Evolutionary conservation across 371 early-diverging fungal species (phyloP).

Genomic region (Rhizopus sp.): DNA sequence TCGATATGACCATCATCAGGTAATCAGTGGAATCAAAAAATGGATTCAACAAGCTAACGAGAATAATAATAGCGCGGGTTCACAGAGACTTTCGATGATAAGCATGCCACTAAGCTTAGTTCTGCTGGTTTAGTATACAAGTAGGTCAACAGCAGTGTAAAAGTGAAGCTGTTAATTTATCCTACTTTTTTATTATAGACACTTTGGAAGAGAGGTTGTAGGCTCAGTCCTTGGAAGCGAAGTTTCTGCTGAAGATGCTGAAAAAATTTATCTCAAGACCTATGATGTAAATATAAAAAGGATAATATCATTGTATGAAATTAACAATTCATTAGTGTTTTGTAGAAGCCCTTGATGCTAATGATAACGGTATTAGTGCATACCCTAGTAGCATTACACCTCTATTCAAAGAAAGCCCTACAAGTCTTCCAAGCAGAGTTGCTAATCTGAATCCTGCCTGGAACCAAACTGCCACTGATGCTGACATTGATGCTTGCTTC

Average conservation of each 20-base stretch:
- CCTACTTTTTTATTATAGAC: slow-evolving; percentile 40
- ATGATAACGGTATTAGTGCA: slow-evolving; percentile 90
- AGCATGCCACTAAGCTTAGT: slow-evolving; percentile 86
- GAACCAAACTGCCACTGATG: slow-evolving; percentile 79
- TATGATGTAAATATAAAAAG: slow-evolving; percentile 61
- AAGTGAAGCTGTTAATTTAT: slow-evolving; percentile 25
- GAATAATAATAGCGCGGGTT: slow-evolving; percentile 71
- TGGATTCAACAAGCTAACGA: background rate
- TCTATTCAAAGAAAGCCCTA: slow-evolving; percentile 78
- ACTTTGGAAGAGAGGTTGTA: slow-evolving; percentile 87
- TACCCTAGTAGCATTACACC: slow-evolving; percentile 81
- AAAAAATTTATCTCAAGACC: slow-evolving; percentile 74
- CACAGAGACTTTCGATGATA: slow-evolving; percentile 80
- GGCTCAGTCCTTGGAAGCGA: slow-evolving; percentile 57
- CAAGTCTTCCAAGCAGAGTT: slow-evolving; percentile 80
- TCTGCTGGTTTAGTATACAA: slow-evolving; percentile 93
- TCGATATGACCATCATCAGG: slow-evolving; percentile 97
- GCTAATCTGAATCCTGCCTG: slow-evolving; percentile 90
- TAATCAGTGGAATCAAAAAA: slow-evolving; percentile 9
- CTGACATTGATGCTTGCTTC: slow-evolving; percentile 68
- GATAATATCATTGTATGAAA: background rate
- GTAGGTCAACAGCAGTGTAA: slow-evolving; percentile 24
- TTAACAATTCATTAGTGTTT: slow-evolving; percentile 45
- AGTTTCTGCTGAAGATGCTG: slow-evolving; percentile 53
- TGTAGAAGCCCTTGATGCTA: slow-evolving; percentile 76